Base-by-base conservation (phyloP, 768 basidiomycete species). In the Serendipita sp. region DNA sequence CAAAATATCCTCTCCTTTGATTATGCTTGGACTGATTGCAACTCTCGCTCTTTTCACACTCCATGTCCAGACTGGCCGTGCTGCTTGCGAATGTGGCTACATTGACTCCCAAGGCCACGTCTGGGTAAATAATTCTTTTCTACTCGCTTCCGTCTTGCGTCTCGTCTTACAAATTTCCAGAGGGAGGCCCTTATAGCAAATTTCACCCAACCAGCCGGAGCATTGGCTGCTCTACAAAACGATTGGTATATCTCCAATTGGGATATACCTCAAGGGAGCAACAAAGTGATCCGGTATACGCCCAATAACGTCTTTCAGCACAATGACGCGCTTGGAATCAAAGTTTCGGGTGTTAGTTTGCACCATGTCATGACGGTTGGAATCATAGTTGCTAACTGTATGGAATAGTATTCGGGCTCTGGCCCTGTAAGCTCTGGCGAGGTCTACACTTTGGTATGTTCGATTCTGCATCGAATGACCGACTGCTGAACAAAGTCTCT, bases 31-130 rank as follows among this genome's bases (percentile, higher is more conserved):
- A 8, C 3, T 8, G n/a, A 8, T n/a, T 8, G 29, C n/a, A 31
- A n/a, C 48, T n/a, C 5, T 50, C 48, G 48, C 48, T 50, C 48
- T 31, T n/a, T 50, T 50, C n/a, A n/a, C 29, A 8, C 48, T 50
- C n/a, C 29, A n/a, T n/a, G n/a, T 50, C n/a, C 48, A 5, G n/a
- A 31, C n/a, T 18, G 48, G 8, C 2, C 48, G 6, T 2, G 48
- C 48, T 62, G 23, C 65, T 23, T 67, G 66, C 52, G 40, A 62
- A 11, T 67, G 66, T 50, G 66, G 66, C n/a, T 67, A 66, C 44
- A 40, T 62, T 18, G 66, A 67, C 50, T 45, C 62, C 23, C 63
- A 50, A 10, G 52, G 62, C 16, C 23, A 23, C 29, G 58, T 67
- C 46, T 67, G 66, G 66, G 66, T 67, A 36, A 15, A 46, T 67